These are phyloP conservation scores for Apophysomyces sp. DNA, from an alignment of 371 early-diverging fungal species.

Conservation along the genomic window DNA sequence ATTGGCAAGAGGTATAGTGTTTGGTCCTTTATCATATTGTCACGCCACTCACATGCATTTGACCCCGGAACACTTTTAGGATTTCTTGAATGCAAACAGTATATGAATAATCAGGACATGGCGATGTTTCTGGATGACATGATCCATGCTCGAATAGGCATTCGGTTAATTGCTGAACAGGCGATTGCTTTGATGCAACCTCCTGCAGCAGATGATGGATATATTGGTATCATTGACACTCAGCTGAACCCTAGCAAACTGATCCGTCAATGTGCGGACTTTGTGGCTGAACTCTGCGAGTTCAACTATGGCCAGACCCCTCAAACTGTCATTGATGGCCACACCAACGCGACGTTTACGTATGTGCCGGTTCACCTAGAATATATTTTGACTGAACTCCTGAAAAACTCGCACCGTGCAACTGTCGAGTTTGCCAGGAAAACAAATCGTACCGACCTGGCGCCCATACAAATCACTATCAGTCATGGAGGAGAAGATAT, in stretches of 20 bases:
- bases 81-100: conserved; percentile 72
- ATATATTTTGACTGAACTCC: conserved; percentile 89
- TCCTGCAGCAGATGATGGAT: conserved; percentile 27
- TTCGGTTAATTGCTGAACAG: conserved; percentile 93
- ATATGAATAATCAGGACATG: conserved; percentile 77
- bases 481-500: conserved; percentile 77
- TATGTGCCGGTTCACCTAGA: conserved; percentile 96
- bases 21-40: no score
- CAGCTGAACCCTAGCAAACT: conserved; percentile 67
- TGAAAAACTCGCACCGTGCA: conserved; percentile 92
- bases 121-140: conserved; percentile 83
- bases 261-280: conserved; percentile 64
- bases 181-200: conserved; percentile 73
- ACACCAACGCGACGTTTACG: conserved; percentile 74
- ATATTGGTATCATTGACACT: conserved; percentile 90
- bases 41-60: no score
- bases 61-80: conserved; percentile 6
- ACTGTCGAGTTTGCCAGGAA: conserved; percentile 79
- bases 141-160: conserved; percentile 94
- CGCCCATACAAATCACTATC: conserved; percentile 87
- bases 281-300: conserved; percentile 88
- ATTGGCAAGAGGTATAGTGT: conserved; percentile 83
- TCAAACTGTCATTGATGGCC: conserved; percentile 75
- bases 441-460: conserved; percentile 38
- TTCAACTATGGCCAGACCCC: conserved; percentile 89